Conservation (phyloP, 2,329 filamentous ascomycete species). For the Penicillium psychrosexuale region DNA sequence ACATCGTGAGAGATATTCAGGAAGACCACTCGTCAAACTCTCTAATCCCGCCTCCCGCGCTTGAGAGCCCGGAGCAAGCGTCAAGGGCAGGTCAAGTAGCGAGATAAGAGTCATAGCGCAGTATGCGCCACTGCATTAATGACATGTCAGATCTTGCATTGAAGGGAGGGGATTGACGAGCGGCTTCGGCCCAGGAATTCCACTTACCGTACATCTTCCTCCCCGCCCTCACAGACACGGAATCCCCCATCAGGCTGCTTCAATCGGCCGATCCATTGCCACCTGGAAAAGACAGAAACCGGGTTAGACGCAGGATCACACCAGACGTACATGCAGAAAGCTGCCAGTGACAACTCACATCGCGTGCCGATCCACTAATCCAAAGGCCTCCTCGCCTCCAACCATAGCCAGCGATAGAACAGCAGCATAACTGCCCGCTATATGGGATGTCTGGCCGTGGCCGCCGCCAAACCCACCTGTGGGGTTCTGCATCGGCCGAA, state of each 20-base stretch:
- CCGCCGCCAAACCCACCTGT: slow-evolving; percentile 88
- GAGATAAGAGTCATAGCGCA: slow-evolving; percentile 83
- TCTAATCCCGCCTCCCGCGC: slow-evolving; percentile 61
- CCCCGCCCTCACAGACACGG: slow-evolving; percentile 77
- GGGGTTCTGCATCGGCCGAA: slow-evolving; percentile 75
- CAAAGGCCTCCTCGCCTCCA: slow-evolving; percentile 69
- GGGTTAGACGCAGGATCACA: slow-evolving; percentile 21
- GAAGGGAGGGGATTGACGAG: background rate
- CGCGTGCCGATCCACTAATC: slow-evolving; percentile 72
- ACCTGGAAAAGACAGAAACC: slow-evolving; percentile 43
- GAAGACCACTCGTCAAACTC: slow-evolving; percentile 68
- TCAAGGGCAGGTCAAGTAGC: slow-evolving; percentile 76
- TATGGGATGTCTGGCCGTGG: slow-evolving; percentile 84
- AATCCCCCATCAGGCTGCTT: slow-evolving; percentile 92
- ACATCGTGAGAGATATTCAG: slow-evolving; percentile 78
- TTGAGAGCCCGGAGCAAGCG: slow-evolving; percentile 70
- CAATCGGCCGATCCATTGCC: slow-evolving; percentile 81
- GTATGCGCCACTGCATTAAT: slow-evolving; percentile 70
- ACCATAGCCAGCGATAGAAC: slow-evolving; percentile 75
- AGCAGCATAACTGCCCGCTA: slow-evolving; percentile 83
- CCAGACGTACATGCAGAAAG: background rate
- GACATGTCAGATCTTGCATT: slow-evolving; percentile 17
- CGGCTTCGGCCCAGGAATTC: background rate
- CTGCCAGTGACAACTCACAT: slow-evolving; percentile 52
- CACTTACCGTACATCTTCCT: slow-evolving; percentile 81